Evolutionary conservation across 305 asterid genomes (phyloP), one percentile per base, ranked within the genome.

Genomic region (Fraxinus latifolia): DNA sequence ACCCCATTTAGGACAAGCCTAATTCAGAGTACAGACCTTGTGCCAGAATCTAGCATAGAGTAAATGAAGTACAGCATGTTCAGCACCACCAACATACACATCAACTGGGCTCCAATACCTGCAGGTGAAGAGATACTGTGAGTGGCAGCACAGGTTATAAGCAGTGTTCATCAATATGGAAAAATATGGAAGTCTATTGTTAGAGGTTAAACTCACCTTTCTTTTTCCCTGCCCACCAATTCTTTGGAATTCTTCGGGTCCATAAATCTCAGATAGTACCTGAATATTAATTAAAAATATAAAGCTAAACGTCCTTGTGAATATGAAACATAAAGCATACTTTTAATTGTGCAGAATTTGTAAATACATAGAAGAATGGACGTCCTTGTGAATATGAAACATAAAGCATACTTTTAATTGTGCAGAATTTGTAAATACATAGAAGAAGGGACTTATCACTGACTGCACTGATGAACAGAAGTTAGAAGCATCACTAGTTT

Each of bases 81-180:
- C 99, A 83, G 99, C 98, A 83, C 99, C 99, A 78, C 99, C 99
- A 83, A 96, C 97, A 80, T 96, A 96, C 74, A 96, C 97, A 84
- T 96, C 99, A 88, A 96, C 99, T 17, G 99, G 99, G 89, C 99
- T 77, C 99, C 99, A 96, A 87, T 96, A 96, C 91, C 99, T 96
- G 90, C 53, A 82, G 71, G 62, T 44, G 44, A 83, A 73, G 53
- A 53, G 71, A 82, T 32, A 15, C 50, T 73, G 82, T 79, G 70
- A 75, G 75, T 25, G 36, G 81, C 71, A 77, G 74, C 44, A 58
- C 77, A 62, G 70, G 62, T 27, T 55, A 37, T 21, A 53, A 79
- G 76, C 79, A 72, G 82, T 25, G 58, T 62, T 14, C 60, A 81
- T 58, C 42, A 65, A 21, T 23, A 14, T 58, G 34, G 60, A 83